Conservation (phyloP, 1,284 basidiomycete genomes). For the Ganoderma resinaceum region DNA sequence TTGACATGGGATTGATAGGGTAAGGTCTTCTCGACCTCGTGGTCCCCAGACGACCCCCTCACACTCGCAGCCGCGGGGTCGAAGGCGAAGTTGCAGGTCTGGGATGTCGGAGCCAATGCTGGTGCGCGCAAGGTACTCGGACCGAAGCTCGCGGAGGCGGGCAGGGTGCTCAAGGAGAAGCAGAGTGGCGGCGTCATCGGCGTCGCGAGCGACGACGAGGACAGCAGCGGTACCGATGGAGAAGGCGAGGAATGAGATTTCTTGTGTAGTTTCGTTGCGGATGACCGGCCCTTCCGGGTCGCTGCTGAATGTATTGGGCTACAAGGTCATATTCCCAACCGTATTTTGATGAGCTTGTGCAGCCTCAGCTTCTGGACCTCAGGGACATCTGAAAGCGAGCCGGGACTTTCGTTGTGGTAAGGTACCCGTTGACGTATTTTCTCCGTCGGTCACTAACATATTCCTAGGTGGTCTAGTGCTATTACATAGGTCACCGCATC, state of each 20-base stretch:
- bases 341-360: neutral
- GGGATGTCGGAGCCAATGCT: slow-evolving; percentile 87
- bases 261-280: slow-evolving; percentile 3
- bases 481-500: neutral
- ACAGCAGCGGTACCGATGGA: slow-evolving; percentile 58
- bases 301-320: neutral
- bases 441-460: neutral
- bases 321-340: neutral
- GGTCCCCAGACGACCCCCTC: slow-evolving; percentile 94
- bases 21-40: slow-evolving; percentile 92
- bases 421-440: neutral
- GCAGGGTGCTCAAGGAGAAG: slow-evolving; percentile 70
- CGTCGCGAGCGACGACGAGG: slow-evolving; percentile 73
- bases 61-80: slow-evolving; percentile 95
- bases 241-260: slow-evolving; percentile 30
- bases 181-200: slow-evolving; percentile 74
- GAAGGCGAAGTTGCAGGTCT: slow-evolving; percentile 92
- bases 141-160: slow-evolving; percentile 73
- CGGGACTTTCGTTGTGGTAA: neutral
- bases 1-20: slow-evolving; percentile 60
- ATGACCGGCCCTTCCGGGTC: neutral
- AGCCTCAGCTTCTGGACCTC: neutral
- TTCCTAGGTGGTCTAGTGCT: neutral
- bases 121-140: slow-evolving; percentile 84
- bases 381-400: neutral